A percentile compares a stretch with the other conserved stretches of the same genome.
These are phyloP conservation scores for Saccharomyces hybrid DNA, from an alignment of 1,139 yeast genomes.

Conservation along the genomic window DNA sequence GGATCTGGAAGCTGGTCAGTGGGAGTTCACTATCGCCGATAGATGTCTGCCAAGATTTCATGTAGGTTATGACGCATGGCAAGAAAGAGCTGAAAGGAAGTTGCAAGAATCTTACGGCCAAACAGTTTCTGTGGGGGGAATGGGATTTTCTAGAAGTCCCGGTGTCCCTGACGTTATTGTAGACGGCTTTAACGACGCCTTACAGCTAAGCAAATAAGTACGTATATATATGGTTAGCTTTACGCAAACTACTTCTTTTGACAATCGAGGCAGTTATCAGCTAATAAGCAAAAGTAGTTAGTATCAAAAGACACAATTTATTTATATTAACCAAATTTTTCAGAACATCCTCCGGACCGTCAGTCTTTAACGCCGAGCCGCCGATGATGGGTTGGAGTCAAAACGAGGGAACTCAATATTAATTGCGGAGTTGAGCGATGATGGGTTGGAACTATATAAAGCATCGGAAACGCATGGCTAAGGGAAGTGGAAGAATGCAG, in stretches of 20 bases:
- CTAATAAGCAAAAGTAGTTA: not conserved
- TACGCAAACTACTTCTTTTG: not conserved
- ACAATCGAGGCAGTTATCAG: not conserved
- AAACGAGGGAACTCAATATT: not conserved
- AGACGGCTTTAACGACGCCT: conserved; percentile 54
- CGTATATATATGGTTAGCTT: not conserved
- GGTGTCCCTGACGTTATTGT: conserved; percentile 86
- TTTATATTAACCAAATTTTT: not conserved
- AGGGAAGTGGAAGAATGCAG: not conserved
- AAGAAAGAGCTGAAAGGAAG: conserved; percentile 33
- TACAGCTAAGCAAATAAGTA: not conserved
- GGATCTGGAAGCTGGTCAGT: conserved; percentile 29
- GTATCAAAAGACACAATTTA: not conserved
- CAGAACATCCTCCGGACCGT: not conserved
- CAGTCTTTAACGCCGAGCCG: not conserved
- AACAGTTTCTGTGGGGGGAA: conserved; percentile 63
- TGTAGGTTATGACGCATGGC: conserved; percentile 57
- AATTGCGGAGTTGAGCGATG: not conserved
- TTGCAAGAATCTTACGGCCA: conserved; percentile 35
- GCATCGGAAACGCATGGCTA: not conserved
- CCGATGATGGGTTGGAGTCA: not conserved
- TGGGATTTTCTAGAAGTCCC: conserved; percentile 72
- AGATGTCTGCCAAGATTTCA: conserved; percentile 77
- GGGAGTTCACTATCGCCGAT: conserved; percentile 28
- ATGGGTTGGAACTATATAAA: not conserved